Base-by-base conservation (phyloP, 257 asterid species). In the Coffea canephora region DNA sequence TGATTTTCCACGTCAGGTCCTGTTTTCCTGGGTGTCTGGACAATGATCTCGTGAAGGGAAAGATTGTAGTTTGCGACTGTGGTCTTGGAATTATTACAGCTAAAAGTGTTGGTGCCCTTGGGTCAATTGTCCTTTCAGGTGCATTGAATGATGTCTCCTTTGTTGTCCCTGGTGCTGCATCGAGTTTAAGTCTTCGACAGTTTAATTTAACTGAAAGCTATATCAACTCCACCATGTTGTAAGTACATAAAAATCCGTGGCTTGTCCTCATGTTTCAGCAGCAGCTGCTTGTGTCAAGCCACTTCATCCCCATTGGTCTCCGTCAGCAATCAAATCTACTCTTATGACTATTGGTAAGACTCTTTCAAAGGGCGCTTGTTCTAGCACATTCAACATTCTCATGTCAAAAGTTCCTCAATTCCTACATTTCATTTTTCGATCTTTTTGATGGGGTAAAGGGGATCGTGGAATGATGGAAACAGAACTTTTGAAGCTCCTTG, bases 261-360 rank as follows among this genome's bases (percentile, higher is more conserved):
- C 84, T 76, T 41, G 80, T 34, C 84, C 80, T 69, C 84, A 78
- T 69, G 81, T 67, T n/a, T 9, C 81, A 18, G 81, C 69, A 4
- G 75, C 75, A 15, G 76, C 76, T 18, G 81, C 81, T 52, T 78
- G 27, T 31, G 45, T 78, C 0, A 78, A 78, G 69, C 69, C 76
- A 10, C 3, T 67, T 2, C 67, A 52, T 43, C 81, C 81, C 12
- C 2, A 46, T 2, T 78, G 76, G 76, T 78, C 81, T 12, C 76
- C 75, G 50, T 66, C 81, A 4, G 68, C 57, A 19, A 49, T 78
- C 34, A 78, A 78, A 69, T 78, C 81, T 19, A 76, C 81, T 16
- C 52, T 78, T 19, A 81, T 81, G 81, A 81, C 84, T 27, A 75
- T 80, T 0, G 84, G 84, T 81, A 75, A 55, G 5, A 4, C 43